Base-by-base conservation (phyloP, 2,329 filamentous ascomycete genomes). In the Harringtonia lauricola region DNA sequence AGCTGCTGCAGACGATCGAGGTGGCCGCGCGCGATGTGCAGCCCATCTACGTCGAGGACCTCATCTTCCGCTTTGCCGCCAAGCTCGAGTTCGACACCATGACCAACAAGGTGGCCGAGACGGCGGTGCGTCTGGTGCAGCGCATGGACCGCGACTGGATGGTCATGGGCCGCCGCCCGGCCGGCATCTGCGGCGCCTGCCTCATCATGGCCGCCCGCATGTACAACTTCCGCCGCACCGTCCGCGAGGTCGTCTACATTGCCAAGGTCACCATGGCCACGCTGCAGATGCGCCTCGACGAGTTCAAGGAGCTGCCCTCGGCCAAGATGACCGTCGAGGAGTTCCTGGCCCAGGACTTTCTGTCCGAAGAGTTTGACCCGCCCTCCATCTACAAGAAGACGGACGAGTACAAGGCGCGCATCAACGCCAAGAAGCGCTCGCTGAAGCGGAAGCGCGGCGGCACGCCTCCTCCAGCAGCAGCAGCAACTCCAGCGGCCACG, bases 111-210 rank as follows among this genome's bases (percentile, higher is more conserved):
- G 88, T 98, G 14, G 89, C 88, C 35, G 79, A 85, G 52, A 88
- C 95, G 56, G 92, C 92, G 8, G 81, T 89, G 44, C 80, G 84
- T 43, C 83, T 98, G 42, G 81, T 95, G 44, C 81, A 84, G 60
- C 82, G 92, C 49, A 96, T 98, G 92, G 89, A 86, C 51, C 74
- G 86, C 43, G 92, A 98, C 64, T 96, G 92, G 89, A 96, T 98
- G 78, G 83, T 89, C 38, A 87, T 89, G 59, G 92, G 92, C 54
- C 84, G 92, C 56, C 82, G 92, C 34, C 92, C 92, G 15, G 90
- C 90, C 8, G 92, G 92, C 52, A 82, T 96, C 43, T 95, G 89
- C 60, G 92, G 92, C 49, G 92, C 92, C 13, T 94, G 89, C 52
- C 74, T 98, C 39, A 85, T 98, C 48, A 82, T 98, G 60, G 92